A percentile compares a stretch with the other conserved stretches of the same genome.
These are phyloP conservation scores for Fusarium continuum DNA, from an alignment of 2,329 filamentous ascomycete species.

Conservation along the genomic window DNA sequence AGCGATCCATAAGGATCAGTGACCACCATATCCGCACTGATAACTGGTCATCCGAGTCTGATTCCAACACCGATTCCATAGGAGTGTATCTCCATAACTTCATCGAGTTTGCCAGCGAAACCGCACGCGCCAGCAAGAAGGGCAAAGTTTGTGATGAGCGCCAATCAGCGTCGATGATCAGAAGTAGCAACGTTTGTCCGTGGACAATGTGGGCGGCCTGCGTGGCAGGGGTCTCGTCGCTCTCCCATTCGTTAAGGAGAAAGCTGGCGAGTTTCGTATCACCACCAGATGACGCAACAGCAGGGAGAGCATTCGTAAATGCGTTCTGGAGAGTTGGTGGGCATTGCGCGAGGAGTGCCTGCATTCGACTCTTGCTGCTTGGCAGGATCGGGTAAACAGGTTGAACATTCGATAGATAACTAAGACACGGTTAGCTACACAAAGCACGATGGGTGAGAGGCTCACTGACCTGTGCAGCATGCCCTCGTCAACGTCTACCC, in stretches of 20 bases:
- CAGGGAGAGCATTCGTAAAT: constrained; percentile 70
- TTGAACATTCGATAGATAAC: constrained; percentile 72
- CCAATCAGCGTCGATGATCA: constrained; percentile 71
- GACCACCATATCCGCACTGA: constrained; percentile 76
- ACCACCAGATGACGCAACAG: constrained; percentile 54
- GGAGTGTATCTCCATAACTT: constrained; percentile 59
- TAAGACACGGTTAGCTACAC: constrained; percentile 42
- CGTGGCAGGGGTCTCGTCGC: constrained; percentile 50
- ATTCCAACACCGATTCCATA: constrained; percentile 60
- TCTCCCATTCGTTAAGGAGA: constrained; percentile 63
- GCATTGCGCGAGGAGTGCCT: constrained; percentile 64
- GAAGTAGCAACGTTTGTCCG: constrained; percentile 72
- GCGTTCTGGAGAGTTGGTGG: constrained; percentile 67
- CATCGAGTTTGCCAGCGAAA: constrained; percentile 72
- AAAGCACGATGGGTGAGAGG: neutral
- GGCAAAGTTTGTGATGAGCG: constrained; percentile 57
- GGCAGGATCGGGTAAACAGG: constrained; percentile 74
- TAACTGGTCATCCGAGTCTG: constrained; percentile 70
- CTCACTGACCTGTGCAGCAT: constrained; percentile 57
- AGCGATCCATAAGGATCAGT: constrained; percentile 75
- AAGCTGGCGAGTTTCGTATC: constrained; percentile 57
- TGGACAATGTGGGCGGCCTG: constrained; percentile 63
- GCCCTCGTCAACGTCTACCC: constrained; percentile 54
- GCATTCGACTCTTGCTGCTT: constrained; percentile 63
- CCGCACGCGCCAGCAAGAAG: constrained; percentile 69